Conservation (phyloP, 1,284 basidiomycete genomes). For the Sutorius eximius region DNA sequence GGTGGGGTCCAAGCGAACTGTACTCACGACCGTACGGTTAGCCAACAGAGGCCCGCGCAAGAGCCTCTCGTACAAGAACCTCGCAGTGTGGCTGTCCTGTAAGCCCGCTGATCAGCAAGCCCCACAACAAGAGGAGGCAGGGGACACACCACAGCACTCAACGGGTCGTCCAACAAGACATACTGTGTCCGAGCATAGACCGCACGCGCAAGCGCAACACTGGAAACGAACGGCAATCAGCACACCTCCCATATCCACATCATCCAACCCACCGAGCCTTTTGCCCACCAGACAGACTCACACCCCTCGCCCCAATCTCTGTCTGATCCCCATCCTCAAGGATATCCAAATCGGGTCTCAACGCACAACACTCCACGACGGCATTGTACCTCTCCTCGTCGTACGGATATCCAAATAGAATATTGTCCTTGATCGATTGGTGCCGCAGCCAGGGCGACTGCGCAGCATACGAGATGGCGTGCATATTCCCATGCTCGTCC, state of each 20-base stretch:
- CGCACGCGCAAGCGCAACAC: constrained; percentile 58
- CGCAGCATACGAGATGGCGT: constrained; percentile 57
- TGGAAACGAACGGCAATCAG: constrained; percentile 15
- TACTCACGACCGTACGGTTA: constrained; percentile 56
- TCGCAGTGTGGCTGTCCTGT: constrained; percentile 62
- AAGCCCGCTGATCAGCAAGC: not conserved
- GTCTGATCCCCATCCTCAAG: constrained; percentile 43
- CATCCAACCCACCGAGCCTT: constrained; percentile 42
- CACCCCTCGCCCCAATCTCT: constrained; percentile 41
- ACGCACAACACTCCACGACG: constrained; percentile 60
- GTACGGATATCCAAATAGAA: constrained; percentile 46
- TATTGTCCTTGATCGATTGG: constrained; percentile 44
- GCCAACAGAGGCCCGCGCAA: constrained; percentile 55
- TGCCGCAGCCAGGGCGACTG: constrained; percentile 65
- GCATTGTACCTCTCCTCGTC: constrained; percentile 43
- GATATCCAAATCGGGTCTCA: constrained; percentile 55
- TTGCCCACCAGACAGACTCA: constrained; percentile 53
- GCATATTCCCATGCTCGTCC: constrained; percentile 43
- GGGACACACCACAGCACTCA: constrained; percentile 51
- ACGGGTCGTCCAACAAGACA: constrained; percentile 57
- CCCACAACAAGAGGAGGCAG: not conserved
- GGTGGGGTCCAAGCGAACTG: not conserved
- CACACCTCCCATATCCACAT: not conserved
- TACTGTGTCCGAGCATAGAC: constrained; percentile 54
- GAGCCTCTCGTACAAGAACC: constrained; percentile 54